phyloP scores from a whole-genome alignment of 2,329 filamentous ascomycete species.

The Fusarium keratoplasticum region DNA sequence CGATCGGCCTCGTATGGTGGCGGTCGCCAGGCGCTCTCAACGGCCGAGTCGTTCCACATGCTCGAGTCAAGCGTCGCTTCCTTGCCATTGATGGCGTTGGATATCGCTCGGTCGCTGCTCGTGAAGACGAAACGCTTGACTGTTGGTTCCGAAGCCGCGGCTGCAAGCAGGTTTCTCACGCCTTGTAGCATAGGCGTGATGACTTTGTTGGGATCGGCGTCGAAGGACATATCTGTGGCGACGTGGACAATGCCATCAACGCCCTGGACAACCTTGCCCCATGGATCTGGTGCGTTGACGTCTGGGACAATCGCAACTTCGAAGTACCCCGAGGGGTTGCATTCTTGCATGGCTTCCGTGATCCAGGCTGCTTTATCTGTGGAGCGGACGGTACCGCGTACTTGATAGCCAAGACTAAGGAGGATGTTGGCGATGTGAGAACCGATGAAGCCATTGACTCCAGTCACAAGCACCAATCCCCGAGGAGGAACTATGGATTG shows the following conservation, averaged over 20 bases:
- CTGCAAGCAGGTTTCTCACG: neutral
- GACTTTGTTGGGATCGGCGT: neutral
- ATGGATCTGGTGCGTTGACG: neutral
- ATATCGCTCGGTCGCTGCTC: neutral
- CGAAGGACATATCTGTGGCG: neutral
- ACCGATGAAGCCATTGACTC: constrained; percentile 2
- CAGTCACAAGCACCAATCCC: neutral
- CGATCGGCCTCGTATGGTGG: neutral
- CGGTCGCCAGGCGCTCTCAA: neutral
- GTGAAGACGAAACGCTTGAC: neutral
- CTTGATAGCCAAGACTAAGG: neutral
- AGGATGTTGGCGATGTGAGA: neutral
- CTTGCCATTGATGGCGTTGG: neutral
- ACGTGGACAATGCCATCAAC: neutral
- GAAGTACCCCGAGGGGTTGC: neutral
- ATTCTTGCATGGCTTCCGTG: neutral
- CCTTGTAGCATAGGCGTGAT: neutral
- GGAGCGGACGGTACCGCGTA: neutral
- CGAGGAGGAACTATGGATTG: neutral
- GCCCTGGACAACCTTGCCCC: neutral
- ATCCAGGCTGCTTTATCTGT: neutral
- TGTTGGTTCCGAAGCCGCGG: neutral
- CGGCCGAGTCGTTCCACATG: neutral
- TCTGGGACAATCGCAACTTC: neutral
- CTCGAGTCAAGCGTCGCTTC: neutral